These are phyloP conservation scores for Leptodontidium sp. DNA, from an alignment of 2,329 filamentous ascomycete species.

Conservation along the genomic window DNA sequence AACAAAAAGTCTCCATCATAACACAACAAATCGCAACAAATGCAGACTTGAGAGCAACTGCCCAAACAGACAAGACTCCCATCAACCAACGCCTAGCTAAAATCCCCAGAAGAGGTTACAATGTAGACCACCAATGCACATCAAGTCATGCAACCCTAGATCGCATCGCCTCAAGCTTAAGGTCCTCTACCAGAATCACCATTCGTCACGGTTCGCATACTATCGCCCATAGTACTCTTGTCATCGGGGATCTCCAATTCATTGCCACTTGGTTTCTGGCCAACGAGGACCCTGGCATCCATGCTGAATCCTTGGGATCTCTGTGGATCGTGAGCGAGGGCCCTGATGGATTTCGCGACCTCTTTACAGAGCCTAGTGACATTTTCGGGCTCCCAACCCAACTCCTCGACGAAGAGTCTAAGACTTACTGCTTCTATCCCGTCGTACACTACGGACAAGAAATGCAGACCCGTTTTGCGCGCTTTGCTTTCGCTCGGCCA, in stretches of 20 bases:
- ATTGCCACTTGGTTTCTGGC: constrained; percentile 40
- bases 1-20: constrained; percentile 1
- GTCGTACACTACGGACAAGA: constrained; percentile 36
- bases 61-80: neutral
- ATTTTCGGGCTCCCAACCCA: constrained; percentile 41
- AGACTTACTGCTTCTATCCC: constrained; percentile 42
- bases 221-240: constrained; percentile 22
- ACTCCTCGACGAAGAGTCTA: constrained; percentile 39
- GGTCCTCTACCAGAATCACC: neutral
- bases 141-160: neutral
- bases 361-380: constrained; percentile 33
- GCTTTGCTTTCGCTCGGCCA: constrained; percentile 49
- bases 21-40: constrained; percentile 9
- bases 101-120: neutral
- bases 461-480: constrained; percentile 40
- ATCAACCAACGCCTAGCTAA: constrained; percentile 19
- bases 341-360: constrained; percentile 31
- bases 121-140: neutral
- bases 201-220: constrained; percentile 22
- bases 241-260: constrained; percentile 24
- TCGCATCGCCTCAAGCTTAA: neutral
- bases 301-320: constrained; percentile 39
- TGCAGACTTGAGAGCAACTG: constrained; percentile 2
- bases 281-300: constrained; percentile 38
- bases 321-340: constrained; percentile 36